phyloP scores from a whole-genome alignment of 495 filamentous ascomycete genomes.

The Penicillium subrubescens region DNA sequence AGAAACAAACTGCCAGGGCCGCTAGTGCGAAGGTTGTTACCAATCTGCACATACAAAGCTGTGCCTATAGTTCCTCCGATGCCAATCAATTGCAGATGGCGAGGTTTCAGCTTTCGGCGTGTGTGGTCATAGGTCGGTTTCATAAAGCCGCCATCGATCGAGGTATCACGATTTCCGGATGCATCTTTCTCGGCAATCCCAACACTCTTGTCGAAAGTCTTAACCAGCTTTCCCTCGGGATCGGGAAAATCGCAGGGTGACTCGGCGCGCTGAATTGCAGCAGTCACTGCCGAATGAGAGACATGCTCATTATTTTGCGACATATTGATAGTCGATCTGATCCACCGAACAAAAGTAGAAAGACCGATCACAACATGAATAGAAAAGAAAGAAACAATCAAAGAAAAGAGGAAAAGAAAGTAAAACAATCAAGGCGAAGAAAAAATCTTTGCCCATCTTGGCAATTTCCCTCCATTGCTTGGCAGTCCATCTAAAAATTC shows the following conservation, averaged over 20 bases:
- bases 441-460: constrained; percentile 11
- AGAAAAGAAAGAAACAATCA: neutral
- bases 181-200: constrained; percentile 24
- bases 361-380: neutral
- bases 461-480: constrained; percentile 13
- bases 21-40: constrained; percentile 64
- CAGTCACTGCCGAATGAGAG: constrained; percentile 14
- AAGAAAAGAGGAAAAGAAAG: neutral
- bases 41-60: constrained; percentile 77
- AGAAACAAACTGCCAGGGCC: constrained; percentile 77
- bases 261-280: constrained; percentile 21
- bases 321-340: constrained; percentile 11
- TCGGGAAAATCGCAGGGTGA: constrained; percentile 7
- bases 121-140: constrained; percentile 47
- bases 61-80: constrained; percentile 82
- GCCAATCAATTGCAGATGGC: constrained; percentile 74
- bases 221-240: constrained; percentile 14
- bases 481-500: neutral
- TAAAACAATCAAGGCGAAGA: neutral
- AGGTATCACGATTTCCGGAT: constrained; percentile 22
- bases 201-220: constrained; percentile 13
- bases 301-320: neutral
- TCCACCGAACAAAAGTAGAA: neutral
- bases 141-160: constrained; percentile 30
- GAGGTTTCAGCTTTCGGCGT: constrained; percentile 60